Conservation (phyloP, 305 asterid species). For the Solanum aculeatissimum region DNA sequence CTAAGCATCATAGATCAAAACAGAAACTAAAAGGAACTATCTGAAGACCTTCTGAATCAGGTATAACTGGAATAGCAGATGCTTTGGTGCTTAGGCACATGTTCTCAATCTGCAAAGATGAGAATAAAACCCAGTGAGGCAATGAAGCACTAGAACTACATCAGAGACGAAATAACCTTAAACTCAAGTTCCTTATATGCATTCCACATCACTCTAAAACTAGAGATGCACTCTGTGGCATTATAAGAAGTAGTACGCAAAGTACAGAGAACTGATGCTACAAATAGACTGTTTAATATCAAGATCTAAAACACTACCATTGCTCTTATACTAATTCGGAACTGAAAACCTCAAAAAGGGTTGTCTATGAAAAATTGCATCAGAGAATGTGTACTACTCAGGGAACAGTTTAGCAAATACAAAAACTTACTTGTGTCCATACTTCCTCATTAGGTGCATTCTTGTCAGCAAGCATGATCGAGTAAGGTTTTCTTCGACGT, state of each 20-base stretch:
- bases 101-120: constrained; percentile 66
- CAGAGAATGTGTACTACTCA: neutral
- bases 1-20: neutral
- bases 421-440: constrained; percentile 64
- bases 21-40: neutral
- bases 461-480: constrained; percentile 94
- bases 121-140: constrained; percentile 4
- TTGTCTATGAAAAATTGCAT: neutral
- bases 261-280: neutral
- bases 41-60: constrained; percentile 84
- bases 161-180: neutral
- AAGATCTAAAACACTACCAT: neutral
- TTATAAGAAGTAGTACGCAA: neutral
- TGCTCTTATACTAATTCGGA: neutral
- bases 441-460: constrained; percentile 98
- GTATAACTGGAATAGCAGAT: constrained; percentile 85
- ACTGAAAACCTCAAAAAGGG: neutral
- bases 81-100: constrained; percentile 81
- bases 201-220: neutral
- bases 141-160: neutral
- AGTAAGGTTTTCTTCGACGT: constrained; percentile 67
- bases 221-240: neutral
- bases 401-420: constrained; percentile 4
- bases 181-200: neutral
- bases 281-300: neutral